Percentiles rank a stretch among this genome's conserved stretches.
Evolutionary conservation across 1,284 basidiomycete species (phyloP).

Genomic region (Dichomitus squalens): DNA sequence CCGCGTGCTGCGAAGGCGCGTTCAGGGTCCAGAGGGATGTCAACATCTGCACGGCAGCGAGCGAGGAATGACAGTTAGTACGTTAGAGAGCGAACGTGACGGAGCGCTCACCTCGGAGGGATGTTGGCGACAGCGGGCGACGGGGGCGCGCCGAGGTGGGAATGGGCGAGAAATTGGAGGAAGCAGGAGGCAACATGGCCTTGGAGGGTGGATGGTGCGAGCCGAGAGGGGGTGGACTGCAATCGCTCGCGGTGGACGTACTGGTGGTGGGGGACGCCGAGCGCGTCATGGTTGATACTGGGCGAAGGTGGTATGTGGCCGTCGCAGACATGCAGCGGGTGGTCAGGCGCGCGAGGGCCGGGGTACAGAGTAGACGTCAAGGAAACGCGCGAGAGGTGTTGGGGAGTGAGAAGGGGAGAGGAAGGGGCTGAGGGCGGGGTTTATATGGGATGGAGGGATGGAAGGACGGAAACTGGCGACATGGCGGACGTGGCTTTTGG

Average conservation of each 20-base stretch:
- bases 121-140: slow-evolving; percentile 34
- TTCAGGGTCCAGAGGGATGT: slow-evolving; percentile 47
- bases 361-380: too few relatives aligned
- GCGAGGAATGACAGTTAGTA: slow-evolving; percentile 13
- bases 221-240: slow-evolving; percentile 26
- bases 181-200: slow-evolving; percentile 15
- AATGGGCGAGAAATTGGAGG: slow-evolving; percentile 20
- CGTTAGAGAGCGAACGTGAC: background rate
- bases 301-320: slow-evolving; percentile 30
- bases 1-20: slow-evolving; percentile 44
- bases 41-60: slow-evolving; percentile 48
- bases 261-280: slow-evolving; percentile 29
- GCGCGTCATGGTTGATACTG: slow-evolving; percentile 26
- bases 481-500: slow-evolving; percentile 10
- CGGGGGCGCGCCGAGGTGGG: slow-evolving; percentile 25
- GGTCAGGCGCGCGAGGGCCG: too few relatives aligned
- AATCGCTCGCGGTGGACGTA: slow-evolving; percentile 32
- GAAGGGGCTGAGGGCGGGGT: slow-evolving; percentile 11
- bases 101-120: slow-evolving; percentile 49
- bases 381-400: slow-evolving; percentile 6
- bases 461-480: slow-evolving; percentile 14
- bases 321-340: slow-evolving; percentile 15
- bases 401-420: slow-evolving; percentile 21
- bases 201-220: slow-evolving; percentile 17
- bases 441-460: slow-evolving; percentile 20